phyloP scores from a whole-genome alignment of 2,329 filamentous ascomycete species.

The Aspergillus ochraceus region DNA sequence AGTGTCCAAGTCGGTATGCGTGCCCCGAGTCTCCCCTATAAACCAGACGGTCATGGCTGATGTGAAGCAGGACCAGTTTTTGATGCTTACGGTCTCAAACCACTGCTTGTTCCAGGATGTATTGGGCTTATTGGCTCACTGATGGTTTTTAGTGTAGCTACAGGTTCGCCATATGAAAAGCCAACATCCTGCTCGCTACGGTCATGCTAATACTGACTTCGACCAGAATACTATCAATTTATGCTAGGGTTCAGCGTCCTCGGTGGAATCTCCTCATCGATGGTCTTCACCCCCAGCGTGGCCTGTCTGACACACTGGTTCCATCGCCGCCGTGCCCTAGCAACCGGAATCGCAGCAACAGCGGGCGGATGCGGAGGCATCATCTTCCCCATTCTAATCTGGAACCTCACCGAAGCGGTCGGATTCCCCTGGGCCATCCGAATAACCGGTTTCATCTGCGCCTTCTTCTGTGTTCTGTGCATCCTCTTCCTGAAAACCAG shows the following conservation, averaged over 20 bases:
- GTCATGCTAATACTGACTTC: neutral
- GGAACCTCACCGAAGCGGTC: conserved; percentile 6
- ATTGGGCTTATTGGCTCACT: neutral
- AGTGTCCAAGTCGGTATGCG: conserved; percentile 1
- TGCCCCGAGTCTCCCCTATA: neutral
- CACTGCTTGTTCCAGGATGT: conserved; percentile 31
- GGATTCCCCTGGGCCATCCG: conserved; percentile 18
- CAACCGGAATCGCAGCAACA: neutral
- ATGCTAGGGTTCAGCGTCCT: neutral
- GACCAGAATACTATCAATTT: neutral
- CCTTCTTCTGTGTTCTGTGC: neutral
- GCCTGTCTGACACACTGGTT: conserved; percentile 3
- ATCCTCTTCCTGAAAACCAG: neutral
- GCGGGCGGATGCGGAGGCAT: neutral
- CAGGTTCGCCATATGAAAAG: neutral
- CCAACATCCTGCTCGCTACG: too few species aligned
- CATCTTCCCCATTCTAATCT: conserved; percentile 1
- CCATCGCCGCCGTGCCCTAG: neutral
- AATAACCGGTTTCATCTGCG: conserved; percentile 7
- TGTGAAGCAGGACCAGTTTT: neutral
- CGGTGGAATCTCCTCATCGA: conserved; percentile 10
- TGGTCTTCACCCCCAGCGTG: conserved; percentile 25
- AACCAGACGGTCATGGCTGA: neutral
- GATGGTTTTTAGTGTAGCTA: neutral
- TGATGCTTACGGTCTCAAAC: conserved; percentile 1